Base-by-base conservation (phyloP, 495 filamentous ascomycete genomes). In the Copromyces sp. region DNA sequence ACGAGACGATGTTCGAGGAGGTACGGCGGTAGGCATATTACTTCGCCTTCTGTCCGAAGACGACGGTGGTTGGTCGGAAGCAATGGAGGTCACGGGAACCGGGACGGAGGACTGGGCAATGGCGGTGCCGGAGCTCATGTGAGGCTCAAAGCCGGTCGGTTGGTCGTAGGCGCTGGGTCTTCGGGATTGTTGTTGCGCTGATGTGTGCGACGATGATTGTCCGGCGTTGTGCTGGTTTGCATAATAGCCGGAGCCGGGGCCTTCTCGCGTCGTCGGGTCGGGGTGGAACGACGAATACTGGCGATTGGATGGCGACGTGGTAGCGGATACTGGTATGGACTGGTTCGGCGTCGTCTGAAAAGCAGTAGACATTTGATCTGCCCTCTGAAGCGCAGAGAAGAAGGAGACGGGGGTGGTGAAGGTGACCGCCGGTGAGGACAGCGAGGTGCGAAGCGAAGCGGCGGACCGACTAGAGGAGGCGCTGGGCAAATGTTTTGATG, bases 1-100 rank as follows among this genome's bases (percentile, higher is more conserved):
- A 73, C 85, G 84, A 71, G 89, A 90, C 12, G 89, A 91, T 2
- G 89, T 90, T 71, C 90, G 87, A 39, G 89, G 88, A 47, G 89
- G 89, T 71, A 86, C 88, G 72, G 87, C 86, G 78, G 81, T 78
- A 71, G 80, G 77, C 80, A 78, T 80, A 81, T 61, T 61, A 61
- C 82, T 83, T 74, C 78, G 80, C 77, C 77, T 83, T 9, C 83
- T 80, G 42, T 78, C 80, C 24, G 80, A 78, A 37, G 77, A 71
- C 40, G 87, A 80, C 32, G 82, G 82, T 77, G 84, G 71, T 74
- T 82, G 76, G 71, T 85, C 78, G 77, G 83, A 78, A 44, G 80
- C 80, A 74, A 78, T 75, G 75, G 77, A 81, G 72, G 75, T 80
- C 79, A 81, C 84, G 77, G 73, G 85, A 78, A 87, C 82, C 38